Evolutionary conservation across 768 basidiomycete genomes (phyloP).

Genomic region (Lactifluus pinguis): DNA sequence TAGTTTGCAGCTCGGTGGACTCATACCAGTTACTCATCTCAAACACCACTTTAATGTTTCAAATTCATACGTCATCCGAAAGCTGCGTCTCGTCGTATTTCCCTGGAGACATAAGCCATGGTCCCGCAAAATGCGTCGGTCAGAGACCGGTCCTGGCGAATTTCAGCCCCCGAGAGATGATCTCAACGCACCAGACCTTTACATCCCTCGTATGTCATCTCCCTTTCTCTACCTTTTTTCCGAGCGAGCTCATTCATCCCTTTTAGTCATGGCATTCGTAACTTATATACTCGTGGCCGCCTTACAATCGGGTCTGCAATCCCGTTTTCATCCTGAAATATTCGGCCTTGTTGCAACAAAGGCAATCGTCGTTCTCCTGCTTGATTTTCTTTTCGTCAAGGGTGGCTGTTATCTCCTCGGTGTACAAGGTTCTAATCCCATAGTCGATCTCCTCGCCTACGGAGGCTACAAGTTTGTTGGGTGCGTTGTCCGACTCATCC

Average conservation of each 20-base stretch:
- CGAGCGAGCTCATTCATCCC: background rate
- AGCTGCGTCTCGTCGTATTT: constrained; percentile 81
- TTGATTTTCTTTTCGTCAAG: constrained; percentile 86
- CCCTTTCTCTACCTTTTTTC: background rate
- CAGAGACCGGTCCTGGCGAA: constrained; percentile 59
- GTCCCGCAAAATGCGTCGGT: constrained; percentile 57
- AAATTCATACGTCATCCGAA: constrained; percentile 89
- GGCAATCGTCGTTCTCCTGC: constrained; percentile 71
- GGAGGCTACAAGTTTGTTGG: constrained; percentile 98
- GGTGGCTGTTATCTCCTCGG: constrained; percentile 90
- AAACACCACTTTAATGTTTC: constrained; percentile 95
- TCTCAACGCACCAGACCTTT: constrained; percentile 91
- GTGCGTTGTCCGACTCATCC: constrained; percentile 34
- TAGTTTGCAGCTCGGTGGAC: constrained; percentile 56
- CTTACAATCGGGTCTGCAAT: constrained; percentile 72
- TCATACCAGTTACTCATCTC: constrained; percentile 65
- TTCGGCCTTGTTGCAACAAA: constrained; percentile 82
- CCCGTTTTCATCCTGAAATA: constrained; percentile 80
- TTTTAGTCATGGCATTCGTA: constrained; percentile 87
- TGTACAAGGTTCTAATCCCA: constrained; percentile 61
- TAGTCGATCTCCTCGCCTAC: constrained; percentile 82
- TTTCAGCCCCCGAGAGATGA: constrained; percentile 90
- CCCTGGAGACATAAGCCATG: constrained; percentile 92
- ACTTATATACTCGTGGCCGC: constrained; percentile 91
- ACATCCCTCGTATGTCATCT: constrained; percentile 69